Conservation (phyloP, 176 grass and related monocot genomes). For the Musa beccarii region DNA sequence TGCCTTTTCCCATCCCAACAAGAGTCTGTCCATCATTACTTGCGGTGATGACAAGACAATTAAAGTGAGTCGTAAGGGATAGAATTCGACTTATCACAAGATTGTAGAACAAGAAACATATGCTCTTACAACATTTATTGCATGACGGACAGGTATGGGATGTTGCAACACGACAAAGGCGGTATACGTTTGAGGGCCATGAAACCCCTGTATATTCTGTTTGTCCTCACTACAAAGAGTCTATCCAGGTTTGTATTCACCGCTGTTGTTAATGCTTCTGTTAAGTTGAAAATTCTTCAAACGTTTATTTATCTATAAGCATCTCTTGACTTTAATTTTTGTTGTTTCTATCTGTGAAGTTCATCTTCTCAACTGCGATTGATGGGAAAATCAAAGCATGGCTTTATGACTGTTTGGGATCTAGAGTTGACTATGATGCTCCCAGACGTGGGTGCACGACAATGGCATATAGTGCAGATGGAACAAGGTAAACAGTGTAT, state of each 20-base stretch:
- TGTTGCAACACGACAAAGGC: conserved; percentile 2
- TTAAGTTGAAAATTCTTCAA: neutral
- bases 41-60: conserved; percentile 27
- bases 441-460: conserved; percentile 7
- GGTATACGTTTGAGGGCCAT: conserved; percentile 17
- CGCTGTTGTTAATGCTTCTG: neutral
- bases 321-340: neutral
- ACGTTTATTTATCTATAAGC: neutral
- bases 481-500: neutral
- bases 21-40: conserved; percentile 18
- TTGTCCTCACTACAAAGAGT: conserved; percentile 15
- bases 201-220: conserved; percentile 19
- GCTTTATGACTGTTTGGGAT: conserved; percentile 12
- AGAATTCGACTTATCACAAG: neutral
- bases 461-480: conserved; percentile 13
- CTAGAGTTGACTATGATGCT: conserved; percentile 14
- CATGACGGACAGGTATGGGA: conserved; percentile 13
- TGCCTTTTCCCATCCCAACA: conserved; percentile 19
- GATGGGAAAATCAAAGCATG: conserved; percentile 24
- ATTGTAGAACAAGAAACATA: neutral
- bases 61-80: neutral
- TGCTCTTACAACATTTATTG: neutral
- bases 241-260: conserved; percentile 8
- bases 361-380: conserved; percentile 18
- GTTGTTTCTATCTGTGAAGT: neutral